phyloP scores from a whole-genome alignment of 208 protist genomes.

The Herpetomonas tarakana region DNA sequence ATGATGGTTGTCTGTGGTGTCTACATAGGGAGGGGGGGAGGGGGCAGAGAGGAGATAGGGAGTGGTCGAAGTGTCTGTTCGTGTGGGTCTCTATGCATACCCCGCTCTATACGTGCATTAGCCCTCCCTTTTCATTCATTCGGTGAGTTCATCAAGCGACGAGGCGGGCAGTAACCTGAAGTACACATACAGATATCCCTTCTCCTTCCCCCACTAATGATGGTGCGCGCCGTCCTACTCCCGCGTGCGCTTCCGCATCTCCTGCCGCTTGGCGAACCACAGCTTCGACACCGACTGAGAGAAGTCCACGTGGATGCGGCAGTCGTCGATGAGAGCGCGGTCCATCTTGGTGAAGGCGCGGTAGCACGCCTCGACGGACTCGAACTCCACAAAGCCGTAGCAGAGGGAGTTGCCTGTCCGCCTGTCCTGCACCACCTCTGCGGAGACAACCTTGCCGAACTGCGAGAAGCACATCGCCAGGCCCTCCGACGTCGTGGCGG shows the following conservation, averaged over 20 bases:
- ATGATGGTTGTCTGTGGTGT: too few species aligned
- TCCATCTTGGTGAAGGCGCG: conserved; percentile 97
- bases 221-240: too few species aligned
- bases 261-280: conserved; percentile 59
- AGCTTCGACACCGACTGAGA: conserved; percentile 95
- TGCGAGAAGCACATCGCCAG: conserved; percentile 95
- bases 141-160: too few species aligned
- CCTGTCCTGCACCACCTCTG: conserved; percentile 74
- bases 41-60: too few species aligned
- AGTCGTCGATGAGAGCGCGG: conserved; percentile 97
- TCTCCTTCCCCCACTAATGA: too few species aligned
- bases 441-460: conserved; percentile 93
- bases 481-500: conserved; percentile 93
- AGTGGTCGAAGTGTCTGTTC: too few species aligned
- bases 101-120: too few species aligned
- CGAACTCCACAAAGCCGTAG: conserved; percentile 99
- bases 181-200: too few species aligned
- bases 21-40: too few species aligned
- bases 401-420: conserved; percentile 84
- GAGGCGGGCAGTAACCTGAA: too few species aligned
- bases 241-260: conserved; percentile 27
- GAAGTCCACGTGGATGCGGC: conserved; percentile 98
- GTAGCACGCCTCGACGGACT: conserved; percentile 84
- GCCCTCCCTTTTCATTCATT: too few species aligned
- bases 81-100: too few species aligned